Evolutionary conservation across 441 rosid genomes (phyloP).

Genomic region (Bruguiera hainesii): DNA sequence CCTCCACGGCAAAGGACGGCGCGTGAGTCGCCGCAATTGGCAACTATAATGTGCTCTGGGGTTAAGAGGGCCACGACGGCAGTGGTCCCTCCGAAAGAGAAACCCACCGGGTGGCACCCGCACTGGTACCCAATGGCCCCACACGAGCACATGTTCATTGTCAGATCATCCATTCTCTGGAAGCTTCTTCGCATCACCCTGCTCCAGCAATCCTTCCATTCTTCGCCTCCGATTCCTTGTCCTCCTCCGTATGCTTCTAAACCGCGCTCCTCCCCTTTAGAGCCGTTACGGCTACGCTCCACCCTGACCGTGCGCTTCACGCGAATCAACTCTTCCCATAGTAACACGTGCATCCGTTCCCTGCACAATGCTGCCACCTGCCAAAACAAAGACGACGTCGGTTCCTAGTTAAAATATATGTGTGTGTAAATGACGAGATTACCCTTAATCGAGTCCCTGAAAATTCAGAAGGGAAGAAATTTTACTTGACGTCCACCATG

Average conservation of each 20-base stretch:
- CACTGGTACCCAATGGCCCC: conserved; percentile 33
- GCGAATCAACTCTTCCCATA: conserved; percentile 54
- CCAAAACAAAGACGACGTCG: neutral
- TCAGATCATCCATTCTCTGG: conserved; percentile 54
- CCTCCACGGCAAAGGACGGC: conserved; percentile 73
- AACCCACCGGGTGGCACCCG: conserved; percentile 43
- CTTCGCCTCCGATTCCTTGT: neutral
- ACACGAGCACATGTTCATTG: conserved; percentile 40
- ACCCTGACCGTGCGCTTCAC: conserved; percentile 19
- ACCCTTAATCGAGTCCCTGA: neutral
- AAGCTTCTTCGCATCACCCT: conserved; percentile 50
- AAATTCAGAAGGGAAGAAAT: neutral
- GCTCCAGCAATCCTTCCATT: conserved; percentile 43
- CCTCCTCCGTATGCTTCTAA: neutral
- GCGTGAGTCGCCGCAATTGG: conserved; percentile 85
- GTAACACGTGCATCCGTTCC: conserved; percentile 58
- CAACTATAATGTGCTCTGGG: conserved; percentile 49
- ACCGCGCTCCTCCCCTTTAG: neutral
- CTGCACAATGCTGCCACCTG: conserved; percentile 75
- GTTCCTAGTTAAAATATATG: too few relatives aligned
- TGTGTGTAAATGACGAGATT: conserved; percentile 16
- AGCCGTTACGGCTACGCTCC: neutral
- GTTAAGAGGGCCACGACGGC: conserved; percentile 58
- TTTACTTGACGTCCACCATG: conserved; percentile 53
- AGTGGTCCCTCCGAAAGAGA: conserved; percentile 60